Percentiles rank a stretch among this genome's conserved stretches.
phyloP scores from a whole-genome alignment of 2,329 filamentous ascomycete genomes.

The Graphium sp. region DNA sequence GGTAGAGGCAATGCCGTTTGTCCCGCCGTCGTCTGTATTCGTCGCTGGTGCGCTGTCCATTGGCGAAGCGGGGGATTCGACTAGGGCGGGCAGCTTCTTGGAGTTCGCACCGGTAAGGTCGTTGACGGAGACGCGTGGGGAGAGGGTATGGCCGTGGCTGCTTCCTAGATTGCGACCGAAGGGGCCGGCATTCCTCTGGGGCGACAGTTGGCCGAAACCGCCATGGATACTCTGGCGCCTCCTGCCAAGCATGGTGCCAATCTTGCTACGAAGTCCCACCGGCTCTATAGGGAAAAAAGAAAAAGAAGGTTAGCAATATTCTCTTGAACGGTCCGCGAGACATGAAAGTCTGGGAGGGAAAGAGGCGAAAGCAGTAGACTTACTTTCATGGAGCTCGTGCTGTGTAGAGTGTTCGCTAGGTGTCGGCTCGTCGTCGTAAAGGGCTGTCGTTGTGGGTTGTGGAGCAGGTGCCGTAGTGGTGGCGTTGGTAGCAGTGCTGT shows the following conservation, averaged over 20 bases:
- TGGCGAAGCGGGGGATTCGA: slow-evolving; percentile 36
- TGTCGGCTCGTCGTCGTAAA: background rate
- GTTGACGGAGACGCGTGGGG: slow-evolving; percentile 40
- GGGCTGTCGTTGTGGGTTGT: too few species aligned
- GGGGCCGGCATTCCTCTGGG: slow-evolving; percentile 29
- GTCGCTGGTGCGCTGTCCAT: too few species aligned
- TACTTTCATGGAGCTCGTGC: too few species aligned
- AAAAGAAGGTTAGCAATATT: too few species aligned
- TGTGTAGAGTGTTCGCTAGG: too few species aligned
- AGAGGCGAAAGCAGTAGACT: too few species aligned
- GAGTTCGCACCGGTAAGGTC: slow-evolving; percentile 38
- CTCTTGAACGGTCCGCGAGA: too few species aligned
- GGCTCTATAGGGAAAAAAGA: background rate
- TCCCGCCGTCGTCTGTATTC: slow-evolving; percentile 10
- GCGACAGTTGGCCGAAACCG: slow-evolving; percentile 39
- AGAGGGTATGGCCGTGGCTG: slow-evolving; percentile 41
- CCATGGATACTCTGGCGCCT: slow-evolving; percentile 50
- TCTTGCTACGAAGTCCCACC: slow-evolving; percentile 21
- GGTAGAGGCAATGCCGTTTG: slow-evolving; percentile 25
- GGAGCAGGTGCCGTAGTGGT: background rate
- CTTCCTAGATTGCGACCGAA: slow-evolving; percentile 47
- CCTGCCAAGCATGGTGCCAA: slow-evolving; percentile 54
- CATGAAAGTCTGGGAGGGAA: too few species aligned
- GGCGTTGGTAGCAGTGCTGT: background rate
- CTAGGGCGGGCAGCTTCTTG: slow-evolving; percentile 30